A percentile compares a stretch with the other conserved stretches of the same genome.
Evolutionary conservation across 1,284 basidiomycete species (phyloP).

Genomic region (Boletus semigastroideus): DNA sequence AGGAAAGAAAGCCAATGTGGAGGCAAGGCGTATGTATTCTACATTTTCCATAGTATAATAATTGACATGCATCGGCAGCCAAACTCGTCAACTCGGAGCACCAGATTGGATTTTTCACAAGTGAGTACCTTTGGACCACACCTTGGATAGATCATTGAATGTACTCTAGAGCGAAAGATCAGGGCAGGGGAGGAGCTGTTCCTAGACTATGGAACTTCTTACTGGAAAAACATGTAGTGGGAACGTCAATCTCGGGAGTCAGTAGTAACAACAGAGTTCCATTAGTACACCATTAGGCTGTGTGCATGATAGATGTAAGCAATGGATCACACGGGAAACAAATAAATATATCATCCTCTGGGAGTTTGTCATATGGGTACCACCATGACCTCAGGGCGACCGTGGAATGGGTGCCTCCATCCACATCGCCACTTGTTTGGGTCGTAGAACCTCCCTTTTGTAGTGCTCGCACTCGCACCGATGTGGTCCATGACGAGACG

Average conservation of each 20-base stretch:
- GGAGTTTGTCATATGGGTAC: conserved; percentile 30
- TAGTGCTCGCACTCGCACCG: conserved; percentile 37
- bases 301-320: conserved; percentile 3
- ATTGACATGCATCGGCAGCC: conserved; percentile 23
- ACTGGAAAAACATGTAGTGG: conserved; percentile 22
- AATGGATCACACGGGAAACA: not conserved
- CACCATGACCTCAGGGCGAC: conserved; percentile 35
- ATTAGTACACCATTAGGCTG: not conserved
- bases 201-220: conserved; percentile 44
- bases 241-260: not conserved
- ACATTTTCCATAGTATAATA: not conserved
- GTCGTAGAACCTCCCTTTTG: conserved; percentile 29
- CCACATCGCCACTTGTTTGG: conserved; percentile 41
- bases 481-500: conserved; percentile 42
- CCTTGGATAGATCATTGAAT: not conserved
- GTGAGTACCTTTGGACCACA: conserved; percentile 32
- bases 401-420: conserved; percentile 46
- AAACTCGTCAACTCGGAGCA: conserved; percentile 49
- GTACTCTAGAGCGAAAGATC: conserved; percentile 33
- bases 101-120: conserved; percentile 47
- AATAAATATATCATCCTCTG: not conserved
- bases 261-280: not conserved
- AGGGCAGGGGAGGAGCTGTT: conserved; percentile 42
- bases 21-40: conserved; percentile 36
- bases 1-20: conserved; percentile 39